Base-by-base conservation (phyloP, 441 rosid species). In the Viola pubescens region DNA sequence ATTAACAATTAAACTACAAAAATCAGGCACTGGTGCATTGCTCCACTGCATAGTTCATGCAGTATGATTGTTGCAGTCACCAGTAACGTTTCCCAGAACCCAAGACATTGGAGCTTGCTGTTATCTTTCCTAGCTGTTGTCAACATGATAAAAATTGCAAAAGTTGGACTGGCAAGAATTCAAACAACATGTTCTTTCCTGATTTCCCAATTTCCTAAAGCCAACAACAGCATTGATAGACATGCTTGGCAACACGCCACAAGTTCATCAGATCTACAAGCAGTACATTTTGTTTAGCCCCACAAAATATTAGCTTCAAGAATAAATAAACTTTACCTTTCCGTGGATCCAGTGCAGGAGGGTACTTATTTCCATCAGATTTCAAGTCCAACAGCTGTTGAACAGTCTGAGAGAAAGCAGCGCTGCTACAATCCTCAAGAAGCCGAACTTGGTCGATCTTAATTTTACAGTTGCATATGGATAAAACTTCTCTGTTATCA, bases 401-500 rank as follows among this genome's bases (percentile, higher is more conserved):
- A 78, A 88, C 96, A 34, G 96, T 81, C 55, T 72, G 75, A 61
- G 97, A 87, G 80, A 83, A 88, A 63, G 96, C 92, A 59, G 61
- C 46, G 58, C 66, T 66, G 75, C 75, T 88, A 70, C 65, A 72
- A 56, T 79, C 77, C 74, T 94, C 95, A 59, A 94, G 97, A 71
- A 94, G 83, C 70, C 86, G 68, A 62, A 41, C 85, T 47, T 39
- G 87, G 64, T 86, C 89, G 54, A 94, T 76, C 72, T 75, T 72
- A 70, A 90, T 79, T 73, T 73, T 77, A 60, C 74, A 7, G 47
- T 41, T 12, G 73, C 97, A 94, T 66, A 90, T 86, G 76, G 84
- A 75, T 63, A 78, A 64, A 64, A 94, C 75, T 66, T 86, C 97
- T 60, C 66, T 73, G 51, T 61, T 80, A 59, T 94, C 95, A 76